These are phyloP conservation scores for Candida ulmi DNA, from an alignment of 805 yeast species.

Conservation along the genomic window DNA sequence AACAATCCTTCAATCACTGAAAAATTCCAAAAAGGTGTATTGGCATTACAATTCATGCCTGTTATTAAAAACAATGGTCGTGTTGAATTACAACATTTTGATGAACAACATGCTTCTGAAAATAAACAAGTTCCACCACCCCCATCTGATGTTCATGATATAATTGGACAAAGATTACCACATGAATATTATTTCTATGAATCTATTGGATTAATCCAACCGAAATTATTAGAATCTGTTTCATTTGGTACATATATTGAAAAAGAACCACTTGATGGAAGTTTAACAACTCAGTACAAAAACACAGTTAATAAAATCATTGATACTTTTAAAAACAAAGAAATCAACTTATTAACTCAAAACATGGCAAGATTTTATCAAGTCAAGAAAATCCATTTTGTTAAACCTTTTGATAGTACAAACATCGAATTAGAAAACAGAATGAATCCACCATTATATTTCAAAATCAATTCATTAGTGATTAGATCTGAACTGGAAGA, in stretches of 20 bases:
- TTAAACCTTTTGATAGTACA: slow-evolving; percentile 48
- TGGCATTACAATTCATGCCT: slow-evolving; percentile 69
- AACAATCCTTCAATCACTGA: slow-evolving; percentile 41
- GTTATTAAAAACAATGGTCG: slow-evolving; percentile 63
- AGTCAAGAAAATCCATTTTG: slow-evolving; percentile 53
- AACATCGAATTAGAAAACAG: slow-evolving; percentile 44
- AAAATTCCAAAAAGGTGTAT: slow-evolving; percentile 59
- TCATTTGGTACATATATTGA: slow-evolving; percentile 58
- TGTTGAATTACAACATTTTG: slow-evolving; percentile 51
- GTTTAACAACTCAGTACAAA: slow-evolving; percentile 51
- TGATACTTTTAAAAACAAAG: slow-evolving; percentile 48
- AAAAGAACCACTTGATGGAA: slow-evolving; percentile 63
- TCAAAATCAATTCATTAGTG: slow-evolving; percentile 30
- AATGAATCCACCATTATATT: slow-evolving; percentile 46
- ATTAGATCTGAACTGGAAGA: slow-evolving; percentile 23
- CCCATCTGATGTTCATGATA: slow-evolving; percentile 78
- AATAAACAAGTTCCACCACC: slow-evolving; percentile 9
- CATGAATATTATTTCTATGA: slow-evolving; percentile 80
- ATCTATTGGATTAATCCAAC: slow-evolving; percentile 66
- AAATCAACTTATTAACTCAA: slow-evolving; percentile 62
- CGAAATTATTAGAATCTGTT: slow-evolving; percentile 61
- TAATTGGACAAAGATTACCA: slow-evolving; percentile 80
- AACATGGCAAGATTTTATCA: slow-evolving; percentile 82
- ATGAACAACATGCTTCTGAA: slow-evolving; percentile 20
- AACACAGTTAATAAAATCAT: slow-evolving; percentile 43